Evolutionary conservation across 2,329 filamentous ascomycete genomes (phyloP).

Genomic region (Aotearoamyces nothofagi): DNA sequence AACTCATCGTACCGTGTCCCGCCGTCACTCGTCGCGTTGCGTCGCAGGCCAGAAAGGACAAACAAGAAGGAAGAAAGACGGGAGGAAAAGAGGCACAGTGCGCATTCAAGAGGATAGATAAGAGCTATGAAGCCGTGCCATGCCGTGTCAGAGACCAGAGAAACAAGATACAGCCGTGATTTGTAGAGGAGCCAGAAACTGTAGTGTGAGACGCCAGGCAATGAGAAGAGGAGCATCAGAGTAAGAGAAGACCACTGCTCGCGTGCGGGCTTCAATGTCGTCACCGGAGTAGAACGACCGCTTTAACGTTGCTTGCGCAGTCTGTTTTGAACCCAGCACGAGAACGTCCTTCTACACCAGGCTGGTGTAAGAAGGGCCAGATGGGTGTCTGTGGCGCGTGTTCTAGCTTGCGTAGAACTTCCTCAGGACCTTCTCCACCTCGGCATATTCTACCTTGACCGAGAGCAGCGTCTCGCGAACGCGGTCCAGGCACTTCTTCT

Average conservation of each 20-base stretch:
- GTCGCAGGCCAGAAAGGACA: too few species aligned
- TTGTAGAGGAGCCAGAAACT: too few species aligned
- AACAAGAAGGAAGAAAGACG: too few species aligned
- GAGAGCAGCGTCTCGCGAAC: slow-evolving; percentile 55
- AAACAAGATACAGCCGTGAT: too few species aligned
- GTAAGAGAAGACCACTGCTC: slow-evolving; percentile 13
- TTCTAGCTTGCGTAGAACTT: slow-evolving; percentile 22
- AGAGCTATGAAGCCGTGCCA: too few species aligned
- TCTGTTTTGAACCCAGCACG: slow-evolving; percentile 8
- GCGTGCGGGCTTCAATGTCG: slow-evolving; percentile 14
- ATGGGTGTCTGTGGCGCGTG: too few species aligned
- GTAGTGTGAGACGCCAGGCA: slow-evolving; percentile 3
- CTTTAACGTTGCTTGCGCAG: slow-evolving; percentile 7
- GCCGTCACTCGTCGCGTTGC: too few species aligned
- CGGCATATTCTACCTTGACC: slow-evolving; percentile 63
- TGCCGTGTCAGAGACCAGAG: too few species aligned
- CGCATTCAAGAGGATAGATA: too few species aligned
- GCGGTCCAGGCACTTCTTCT: slow-evolving; percentile 50
- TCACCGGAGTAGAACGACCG: slow-evolving; percentile 6
- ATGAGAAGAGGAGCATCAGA: slow-evolving; percentile 3
- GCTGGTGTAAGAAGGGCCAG: too few species aligned
- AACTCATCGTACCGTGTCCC: too few species aligned
- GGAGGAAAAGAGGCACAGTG: too few species aligned
- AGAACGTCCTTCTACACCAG: slow-evolving; percentile 9
- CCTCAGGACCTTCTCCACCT: slow-evolving; percentile 55